Percentiles rank a stretch among this genome's conserved stretches.
These are phyloP conservation scores for Fusarium chaquense DNA, from an alignment of 2,329 filamentous ascomycete genomes.

Conservation along the genomic window DNA sequence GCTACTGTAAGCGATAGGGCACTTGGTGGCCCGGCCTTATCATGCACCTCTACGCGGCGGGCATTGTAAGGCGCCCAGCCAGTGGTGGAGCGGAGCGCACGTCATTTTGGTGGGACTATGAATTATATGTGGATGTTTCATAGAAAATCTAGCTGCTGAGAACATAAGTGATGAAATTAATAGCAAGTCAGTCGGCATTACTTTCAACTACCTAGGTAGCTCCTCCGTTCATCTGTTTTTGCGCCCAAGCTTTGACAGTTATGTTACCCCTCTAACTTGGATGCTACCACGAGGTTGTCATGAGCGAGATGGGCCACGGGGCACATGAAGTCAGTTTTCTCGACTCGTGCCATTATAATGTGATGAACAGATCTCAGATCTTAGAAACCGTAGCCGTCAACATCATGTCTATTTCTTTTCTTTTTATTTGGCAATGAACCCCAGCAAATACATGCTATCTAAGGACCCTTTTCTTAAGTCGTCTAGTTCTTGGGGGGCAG, in stretches of 20 bases:
- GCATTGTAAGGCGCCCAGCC: conserved; percentile 17
- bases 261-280: neutral
- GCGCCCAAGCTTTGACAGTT: neutral
- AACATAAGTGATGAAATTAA: neutral
- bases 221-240: neutral
- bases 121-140: conserved; percentile 10
- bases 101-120: conserved; percentile 38
- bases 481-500: conserved; percentile 54
- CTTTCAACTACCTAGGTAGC: neutral
- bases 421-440: neutral
- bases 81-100: conserved; percentile 36
- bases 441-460: neutral
- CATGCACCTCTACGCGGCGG: conserved; percentile 15
- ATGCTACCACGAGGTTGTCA: conserved; percentile 30
- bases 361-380: conserved; percentile 7
- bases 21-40: conserved; percentile 33
- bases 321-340: neutral
- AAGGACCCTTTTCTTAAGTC: neutral
- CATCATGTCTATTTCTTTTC: conserved; percentile 4
- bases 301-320: conserved; percentile 23
- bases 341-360: conserved; percentile 11
- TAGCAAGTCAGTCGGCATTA: neutral
- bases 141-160: neutral
- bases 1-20: conserved; percentile 39
- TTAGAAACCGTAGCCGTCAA: neutral